Percentiles rank a stretch among this genome's conserved stretches.
Evolutionary conservation across 2,329 filamentous ascomycete species (phyloP).

Genomic region (Talaromyces marneffei): DNA sequence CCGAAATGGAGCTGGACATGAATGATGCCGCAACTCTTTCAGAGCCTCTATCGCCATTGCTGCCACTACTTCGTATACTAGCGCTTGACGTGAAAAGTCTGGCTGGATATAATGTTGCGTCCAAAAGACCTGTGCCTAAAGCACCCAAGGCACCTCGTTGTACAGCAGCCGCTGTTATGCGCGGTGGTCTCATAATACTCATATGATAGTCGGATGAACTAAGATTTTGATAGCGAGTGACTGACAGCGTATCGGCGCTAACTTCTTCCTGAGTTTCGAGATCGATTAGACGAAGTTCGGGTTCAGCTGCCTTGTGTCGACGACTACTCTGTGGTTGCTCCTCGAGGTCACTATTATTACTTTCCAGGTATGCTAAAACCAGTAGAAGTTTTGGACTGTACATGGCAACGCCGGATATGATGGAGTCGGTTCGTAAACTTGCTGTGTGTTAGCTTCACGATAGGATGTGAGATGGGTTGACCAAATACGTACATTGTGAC

Average conservation of each 20-base stretch:
- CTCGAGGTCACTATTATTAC: constrained; percentile 63
- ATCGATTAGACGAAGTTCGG: constrained; percentile 87
- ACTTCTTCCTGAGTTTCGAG: constrained; percentile 75
- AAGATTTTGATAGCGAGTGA: constrained; percentile 80
- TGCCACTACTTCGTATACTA: constrained; percentile 60
- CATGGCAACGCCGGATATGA: constrained; percentile 92
- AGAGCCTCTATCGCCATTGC: constrained; percentile 53
- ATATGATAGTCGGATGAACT: constrained; percentile 90
- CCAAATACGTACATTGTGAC: constrained; percentile 72
- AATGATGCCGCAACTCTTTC: constrained; percentile 46
- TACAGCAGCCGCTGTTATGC: constrained; percentile 57
- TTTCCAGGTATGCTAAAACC: constrained; percentile 82
- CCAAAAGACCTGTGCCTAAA: constrained; percentile 72
- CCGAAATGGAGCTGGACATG: constrained; percentile 50
- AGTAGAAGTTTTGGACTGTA: constrained; percentile 89
- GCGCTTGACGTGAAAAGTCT: constrained; percentile 81
- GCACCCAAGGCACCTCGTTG: constrained; percentile 71
- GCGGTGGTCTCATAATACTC: constrained; percentile 70
- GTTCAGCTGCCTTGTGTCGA: constrained; percentile 72
- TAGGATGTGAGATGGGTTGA: background rate
- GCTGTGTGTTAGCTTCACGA: constrained; percentile 21
- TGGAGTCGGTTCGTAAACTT: constrained; percentile 90
- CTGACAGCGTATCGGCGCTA: constrained; percentile 76
- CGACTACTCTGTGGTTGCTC: constrained; percentile 58
- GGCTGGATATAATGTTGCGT: constrained; percentile 80